Evolutionary conservation across 352 stramenopile genomes (phyloP).

Genomic region (Pythium phragmitis): DNA sequence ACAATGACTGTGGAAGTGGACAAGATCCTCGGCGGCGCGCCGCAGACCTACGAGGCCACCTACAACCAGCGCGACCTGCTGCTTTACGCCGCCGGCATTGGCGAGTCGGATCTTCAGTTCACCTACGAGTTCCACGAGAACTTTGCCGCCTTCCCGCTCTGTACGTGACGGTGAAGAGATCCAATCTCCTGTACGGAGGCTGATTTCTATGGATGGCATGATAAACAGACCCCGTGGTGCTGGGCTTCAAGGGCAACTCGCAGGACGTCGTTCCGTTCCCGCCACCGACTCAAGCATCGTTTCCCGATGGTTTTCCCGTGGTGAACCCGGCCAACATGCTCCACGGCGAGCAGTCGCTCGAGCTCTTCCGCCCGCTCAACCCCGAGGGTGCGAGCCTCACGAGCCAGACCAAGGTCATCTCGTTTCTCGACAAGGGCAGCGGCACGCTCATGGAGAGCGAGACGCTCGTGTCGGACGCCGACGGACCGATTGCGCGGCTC

Average conservation of each 20-base stretch:
- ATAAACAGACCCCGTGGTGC: constrained; percentile 67
- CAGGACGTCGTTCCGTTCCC: constrained; percentile 89
- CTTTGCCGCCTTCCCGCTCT: constrained; percentile 88
- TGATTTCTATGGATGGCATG: not conserved
- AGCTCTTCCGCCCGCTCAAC: constrained; percentile 74
- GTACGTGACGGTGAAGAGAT: constrained; percentile 14
- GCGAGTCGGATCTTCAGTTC: constrained; percentile 84
- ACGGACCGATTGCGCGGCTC: constrained; percentile 64
- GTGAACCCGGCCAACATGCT: constrained; percentile 85
- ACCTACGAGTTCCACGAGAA: constrained; percentile 86
- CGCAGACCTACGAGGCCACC: constrained; percentile 48
- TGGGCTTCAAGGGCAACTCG: constrained; percentile 86
- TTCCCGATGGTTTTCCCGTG: constrained; percentile 64
- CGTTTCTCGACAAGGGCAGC: constrained; percentile 83
- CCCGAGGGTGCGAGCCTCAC: constrained; percentile 48
- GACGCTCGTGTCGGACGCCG: constrained; percentile 72
- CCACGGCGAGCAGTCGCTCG: constrained; percentile 84
- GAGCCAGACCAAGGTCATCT: constrained; percentile 70
- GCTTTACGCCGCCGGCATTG: constrained; percentile 87
- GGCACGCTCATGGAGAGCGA: constrained; percentile 85
- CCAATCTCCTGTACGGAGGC: no score
- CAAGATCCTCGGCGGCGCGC: constrained; percentile 56
- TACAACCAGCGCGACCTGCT: constrained; percentile 92
- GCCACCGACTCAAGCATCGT: constrained; percentile 54
- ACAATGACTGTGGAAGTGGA: constrained; percentile 55